Conservation (phyloP, 345 rosid genomes). For the Cardiospermum halicacabum region DNA sequence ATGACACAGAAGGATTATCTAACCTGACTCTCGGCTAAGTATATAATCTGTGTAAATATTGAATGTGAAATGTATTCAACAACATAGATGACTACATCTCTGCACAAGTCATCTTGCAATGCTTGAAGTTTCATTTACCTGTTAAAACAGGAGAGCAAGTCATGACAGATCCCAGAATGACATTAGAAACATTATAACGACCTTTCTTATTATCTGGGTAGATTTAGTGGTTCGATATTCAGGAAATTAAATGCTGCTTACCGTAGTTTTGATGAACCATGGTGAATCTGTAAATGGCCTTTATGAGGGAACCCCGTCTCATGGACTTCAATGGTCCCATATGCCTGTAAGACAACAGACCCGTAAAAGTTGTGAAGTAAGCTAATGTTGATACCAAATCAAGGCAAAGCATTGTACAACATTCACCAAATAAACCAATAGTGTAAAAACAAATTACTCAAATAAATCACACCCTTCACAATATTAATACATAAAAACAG, state of each 20-base stretch:
- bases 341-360: conserved; percentile 43
- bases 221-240: background rate
- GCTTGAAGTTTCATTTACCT: conserved; percentile 21
- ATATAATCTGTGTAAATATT: background rate
- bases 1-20: background rate
- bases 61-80: background rate
- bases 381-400: background rate
- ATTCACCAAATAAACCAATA: background rate
- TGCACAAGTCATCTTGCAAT: background rate
- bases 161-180: background rate
- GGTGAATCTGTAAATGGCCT: conserved; percentile 74
- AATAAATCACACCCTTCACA: background rate
- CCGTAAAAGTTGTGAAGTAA: conserved; percentile 2
- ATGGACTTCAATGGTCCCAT: conserved; percentile 76
- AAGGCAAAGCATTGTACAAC: background rate
- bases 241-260: conserved; percentile 22
- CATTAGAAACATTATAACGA: background rate
- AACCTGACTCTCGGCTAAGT: background rate
- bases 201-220: background rate
- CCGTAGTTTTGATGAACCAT: conserved; percentile 78
- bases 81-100: background rate
- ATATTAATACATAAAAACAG: background rate
- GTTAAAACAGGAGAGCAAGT: conserved; percentile 7
- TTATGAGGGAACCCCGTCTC: conserved; percentile 61
- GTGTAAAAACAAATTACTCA: background rate